Evolutionary conservation across 2,329 filamentous ascomycete species (phyloP).

Genomic region (Clonostachys chloroleuca): DNA sequence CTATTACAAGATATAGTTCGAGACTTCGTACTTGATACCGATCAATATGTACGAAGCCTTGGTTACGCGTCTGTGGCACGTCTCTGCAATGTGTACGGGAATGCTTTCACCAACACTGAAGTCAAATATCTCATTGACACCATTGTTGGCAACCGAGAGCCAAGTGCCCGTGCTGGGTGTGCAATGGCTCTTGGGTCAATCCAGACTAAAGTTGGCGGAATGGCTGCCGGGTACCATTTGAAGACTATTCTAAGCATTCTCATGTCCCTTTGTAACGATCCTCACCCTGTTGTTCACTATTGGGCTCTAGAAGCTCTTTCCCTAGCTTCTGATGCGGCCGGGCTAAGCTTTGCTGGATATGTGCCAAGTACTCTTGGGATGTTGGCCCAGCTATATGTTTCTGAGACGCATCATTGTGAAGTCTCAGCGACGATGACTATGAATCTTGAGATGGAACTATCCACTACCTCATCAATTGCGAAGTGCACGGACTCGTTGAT

Average conservation of each 20-base stretch:
- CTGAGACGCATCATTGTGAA: constrained; percentile 87
- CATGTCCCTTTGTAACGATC: constrained; percentile 96
- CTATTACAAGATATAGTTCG: constrained; percentile 72
- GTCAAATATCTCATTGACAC: constrained; percentile 91
- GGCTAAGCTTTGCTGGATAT: constrained; percentile 85
- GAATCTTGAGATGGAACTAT: constrained; percentile 82
- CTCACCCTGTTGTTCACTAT: constrained; percentile 91
- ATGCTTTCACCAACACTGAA: constrained; percentile 81
- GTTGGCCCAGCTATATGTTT: constrained; percentile 87
- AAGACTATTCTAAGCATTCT: constrained; percentile 97
- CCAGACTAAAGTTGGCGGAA: constrained; percentile 91
- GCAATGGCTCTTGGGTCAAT: constrained; percentile 91
- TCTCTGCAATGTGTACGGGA: constrained; percentile 80
- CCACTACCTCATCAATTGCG: constrained; percentile 77
- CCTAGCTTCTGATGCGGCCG: constrained; percentile 84
- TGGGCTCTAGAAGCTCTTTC: constrained; percentile 91
- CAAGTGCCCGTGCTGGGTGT: constrained; percentile 87
- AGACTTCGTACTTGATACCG: constrained; percentile 74
- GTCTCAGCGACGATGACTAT: constrained; percentile 76
- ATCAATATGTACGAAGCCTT: constrained; percentile 80
- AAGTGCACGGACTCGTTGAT: constrained; percentile 92
- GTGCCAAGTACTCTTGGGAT: constrained; percentile 90
- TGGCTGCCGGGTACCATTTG: constrained; percentile 93
- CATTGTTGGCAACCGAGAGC: constrained; percentile 90
- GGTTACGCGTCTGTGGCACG: constrained; percentile 83